Percentiles rank a stretch among this genome's conserved stretches.
These are phyloP conservation scores for Alternaria alternata DNA, from an alignment of 2,329 filamentous ascomycete genomes.

Conservation along the genomic window DNA sequence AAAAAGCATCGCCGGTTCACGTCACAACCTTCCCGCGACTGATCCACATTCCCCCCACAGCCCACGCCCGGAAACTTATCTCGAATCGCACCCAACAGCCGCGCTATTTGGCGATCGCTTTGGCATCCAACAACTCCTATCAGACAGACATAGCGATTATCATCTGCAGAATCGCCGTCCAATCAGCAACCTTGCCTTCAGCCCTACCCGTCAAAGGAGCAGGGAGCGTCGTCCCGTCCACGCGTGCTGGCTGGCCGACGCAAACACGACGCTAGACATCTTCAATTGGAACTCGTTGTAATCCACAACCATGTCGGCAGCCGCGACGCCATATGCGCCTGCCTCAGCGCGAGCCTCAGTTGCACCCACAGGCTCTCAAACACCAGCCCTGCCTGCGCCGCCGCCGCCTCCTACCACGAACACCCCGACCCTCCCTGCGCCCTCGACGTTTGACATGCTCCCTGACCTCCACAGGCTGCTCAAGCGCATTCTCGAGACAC, in stretches of 20 bases:
- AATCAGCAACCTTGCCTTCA: conserved; percentile 24
- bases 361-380: conserved; percentile 42
- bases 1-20: conserved; percentile 29
- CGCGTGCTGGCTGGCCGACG: conserved; percentile 11
- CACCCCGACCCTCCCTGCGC: conserved; percentile 71
- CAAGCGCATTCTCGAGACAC: conserved; percentile 69
- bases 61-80: conserved; percentile 37
- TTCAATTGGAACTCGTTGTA: conserved; percentile 9
- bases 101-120: conserved; percentile 14
- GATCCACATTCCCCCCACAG: conserved; percentile 22
- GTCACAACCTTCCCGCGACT: conserved; percentile 31
- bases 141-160: conserved; percentile 11
- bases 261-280: conserved; percentile 31
- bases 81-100: conserved; percentile 16
- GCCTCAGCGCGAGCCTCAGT: conserved; percentile 43
- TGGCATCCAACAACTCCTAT: conserved; percentile 6
- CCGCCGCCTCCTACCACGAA: conserved; percentile 38
- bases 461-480: conserved; percentile 83
- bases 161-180: conserved; percentile 15
- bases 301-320: conserved; percentile 41
- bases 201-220: conserved; percentile 27
- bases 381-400: conserved; percentile 31
- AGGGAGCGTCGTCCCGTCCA: conserved; percentile 29
- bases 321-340: conserved; percentile 44
- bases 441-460: conserved; percentile 84